Evolutionary conservation across 1,139 yeast species (phyloP), one percentile per base, ranked within the genome.

Genomic region (Wickerhamiella infanticola): DNA sequence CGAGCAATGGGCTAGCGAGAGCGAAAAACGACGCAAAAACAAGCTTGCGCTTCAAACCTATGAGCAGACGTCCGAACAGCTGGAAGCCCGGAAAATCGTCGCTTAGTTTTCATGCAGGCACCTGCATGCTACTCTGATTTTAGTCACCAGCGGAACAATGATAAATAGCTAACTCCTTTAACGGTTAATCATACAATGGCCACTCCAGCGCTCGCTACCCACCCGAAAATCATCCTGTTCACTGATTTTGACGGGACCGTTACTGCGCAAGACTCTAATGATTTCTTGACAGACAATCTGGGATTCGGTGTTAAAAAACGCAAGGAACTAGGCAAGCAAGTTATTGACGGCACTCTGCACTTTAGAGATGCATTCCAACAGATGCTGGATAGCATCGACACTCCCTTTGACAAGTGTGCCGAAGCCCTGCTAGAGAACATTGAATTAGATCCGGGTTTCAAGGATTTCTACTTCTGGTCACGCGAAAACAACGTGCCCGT

Each of bases 211-310:
- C 53, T 63, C 44, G 51, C 51, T 24, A 61, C 63, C 37, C 48
- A 58, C 50, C 67, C 68, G 42, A 71, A 73, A 54, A 90, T 94
- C 47, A 84, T 90, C 57, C 81, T 90, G 38, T 90, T 90, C 67
- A 83, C 96, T 45, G 98, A 90, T 64, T 90, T 94, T 78, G 98
- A 90, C 63, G 98, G 98, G 24, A 90, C 98, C 5, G 94, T 90
- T 53, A 90, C 98, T 18, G 68, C 83, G 51, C 81, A 79, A 58
- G 98, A 90, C 62, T 83, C 95, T 52, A 93, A 90, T 60, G 97
- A 90, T 63, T 81, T 72, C 62, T 68, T 90, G 53, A 86, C 97
- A 23, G 97, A 90, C 60, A 76, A 75, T 57, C 68, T 81, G 33
- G 99, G 99, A 4, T 82, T 85, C 63, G 98, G 98, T 3, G 66